Evolutionary conservation across 192 early-diverging fungal genomes (phyloP).

Genomic region (Backusella psychrophila): DNA sequence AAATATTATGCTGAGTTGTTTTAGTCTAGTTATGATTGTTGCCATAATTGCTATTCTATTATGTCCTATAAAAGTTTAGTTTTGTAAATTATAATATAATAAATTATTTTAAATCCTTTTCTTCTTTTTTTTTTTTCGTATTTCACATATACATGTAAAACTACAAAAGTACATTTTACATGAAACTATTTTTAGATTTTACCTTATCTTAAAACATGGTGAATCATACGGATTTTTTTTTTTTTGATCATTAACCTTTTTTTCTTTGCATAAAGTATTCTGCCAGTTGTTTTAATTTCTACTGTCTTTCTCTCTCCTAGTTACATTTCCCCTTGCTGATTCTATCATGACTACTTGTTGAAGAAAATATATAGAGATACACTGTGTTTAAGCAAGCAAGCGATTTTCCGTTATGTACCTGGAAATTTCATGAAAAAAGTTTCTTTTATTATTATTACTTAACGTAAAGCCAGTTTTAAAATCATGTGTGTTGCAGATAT

Average conservation of each 20-base stretch:
- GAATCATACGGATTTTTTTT: not conserved
- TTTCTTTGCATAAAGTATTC: not conserved
- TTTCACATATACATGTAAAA: not conserved
- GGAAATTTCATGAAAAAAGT: not conserved
- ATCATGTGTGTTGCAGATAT: not conserved
- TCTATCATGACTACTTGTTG: not conserved
- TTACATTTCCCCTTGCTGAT: not conserved
- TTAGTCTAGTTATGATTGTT: not conserved
- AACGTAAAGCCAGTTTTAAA: not conserved
- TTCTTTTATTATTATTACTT: not conserved
- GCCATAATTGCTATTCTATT: not conserved
- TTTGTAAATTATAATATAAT: not conserved
- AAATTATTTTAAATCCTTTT: not conserved
- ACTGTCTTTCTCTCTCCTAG: not conserved
- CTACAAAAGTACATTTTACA: not conserved
- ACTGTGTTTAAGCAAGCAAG: not conserved
- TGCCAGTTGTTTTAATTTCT: not conserved
- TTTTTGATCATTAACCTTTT: conserved; percentile 1
- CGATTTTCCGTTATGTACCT: not conserved
- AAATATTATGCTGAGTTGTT: not conserved
- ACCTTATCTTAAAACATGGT: not conserved
- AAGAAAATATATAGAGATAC: not conserved
- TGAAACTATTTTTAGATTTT: not conserved
- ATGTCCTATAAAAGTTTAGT: not conserved
- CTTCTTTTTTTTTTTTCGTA: not conserved